phyloP scores from a whole-genome alignment of 1,284 basidiomycete genomes.

The Ganoderma lucidum region DNA sequence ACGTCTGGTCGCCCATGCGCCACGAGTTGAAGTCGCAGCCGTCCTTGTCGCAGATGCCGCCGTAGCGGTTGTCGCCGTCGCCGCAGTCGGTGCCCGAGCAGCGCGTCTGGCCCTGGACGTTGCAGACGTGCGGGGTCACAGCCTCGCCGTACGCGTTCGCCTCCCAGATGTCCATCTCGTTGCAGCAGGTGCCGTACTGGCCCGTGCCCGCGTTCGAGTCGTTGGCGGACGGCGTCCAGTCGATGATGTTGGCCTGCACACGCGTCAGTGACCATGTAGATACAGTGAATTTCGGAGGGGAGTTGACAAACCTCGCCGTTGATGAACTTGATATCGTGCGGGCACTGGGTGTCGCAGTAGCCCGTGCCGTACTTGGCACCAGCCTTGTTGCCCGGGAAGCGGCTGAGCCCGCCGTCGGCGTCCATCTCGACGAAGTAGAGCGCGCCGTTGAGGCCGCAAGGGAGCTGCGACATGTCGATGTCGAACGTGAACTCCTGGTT shows the following conservation, averaged over 20 bases:
- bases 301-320: slow-evolving; percentile 48
- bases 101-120: slow-evolving; percentile 47
- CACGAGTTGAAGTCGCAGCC: slow-evolving; percentile 67
- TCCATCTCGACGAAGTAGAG: slow-evolving; percentile 52
- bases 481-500: slow-evolving; percentile 68
- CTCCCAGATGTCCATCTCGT: slow-evolving; percentile 66
- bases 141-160: slow-evolving; percentile 57
- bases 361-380: slow-evolving; percentile 63
- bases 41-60: slow-evolving; percentile 56
- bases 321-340: slow-evolving; percentile 62
- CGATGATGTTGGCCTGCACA: slow-evolving; percentile 52
- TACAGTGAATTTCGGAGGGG: too few relatives aligned
- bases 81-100: slow-evolving; percentile 52
- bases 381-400: slow-evolving; percentile 52
- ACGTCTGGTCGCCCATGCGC: slow-evolving; percentile 56
- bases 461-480: slow-evolving; percentile 62
- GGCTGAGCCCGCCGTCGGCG: slow-evolving; percentile 47
- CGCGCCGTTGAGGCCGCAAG: slow-evolving; percentile 64
- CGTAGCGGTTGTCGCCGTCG: slow-evolving; percentile 47
- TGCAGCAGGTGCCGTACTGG: slow-evolving; percentile 57
- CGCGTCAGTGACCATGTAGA: background rate
- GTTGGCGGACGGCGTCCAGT: slow-evolving; percentile 49
- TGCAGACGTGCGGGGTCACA: slow-evolving; percentile 57
- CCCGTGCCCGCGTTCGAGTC: slow-evolving; percentile 56
- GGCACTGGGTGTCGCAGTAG: slow-evolving; percentile 62